Conservation (phyloP, 441 rosid genomes). For the Sinapis alba region DNA sequence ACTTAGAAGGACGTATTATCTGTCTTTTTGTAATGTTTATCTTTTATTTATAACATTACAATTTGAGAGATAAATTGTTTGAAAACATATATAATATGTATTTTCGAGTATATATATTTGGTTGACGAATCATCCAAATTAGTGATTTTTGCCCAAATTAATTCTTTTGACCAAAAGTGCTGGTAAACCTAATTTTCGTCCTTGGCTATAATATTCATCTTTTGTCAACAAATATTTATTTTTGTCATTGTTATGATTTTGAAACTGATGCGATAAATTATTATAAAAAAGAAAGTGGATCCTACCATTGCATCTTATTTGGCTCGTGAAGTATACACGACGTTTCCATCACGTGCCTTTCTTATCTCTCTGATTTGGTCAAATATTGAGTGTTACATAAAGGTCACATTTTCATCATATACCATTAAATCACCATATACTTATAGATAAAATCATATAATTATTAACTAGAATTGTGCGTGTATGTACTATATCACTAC, state of each 20-base stretch:
- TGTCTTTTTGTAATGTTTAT: background rate
- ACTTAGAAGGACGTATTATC: background rate
- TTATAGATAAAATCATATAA: background rate
- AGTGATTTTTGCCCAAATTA: constrained; percentile 31
- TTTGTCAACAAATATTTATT: constrained; percentile 2
- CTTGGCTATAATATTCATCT: background rate
- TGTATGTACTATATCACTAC: background rate
- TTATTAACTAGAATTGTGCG: background rate
- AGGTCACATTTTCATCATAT: constrained; percentile 16
- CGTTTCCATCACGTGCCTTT: constrained; percentile 34
- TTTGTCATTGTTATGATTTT: background rate
- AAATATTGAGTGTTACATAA: constrained; percentile 18
- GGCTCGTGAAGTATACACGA: constrained; percentile 30
- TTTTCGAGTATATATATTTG: background rate
- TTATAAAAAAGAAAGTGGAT: constrained; percentile 22
- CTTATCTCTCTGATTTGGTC: constrained; percentile 6
- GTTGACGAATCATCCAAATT: constrained; percentile 22
- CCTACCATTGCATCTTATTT: constrained; percentile 11
- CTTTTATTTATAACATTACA: constrained; percentile 1
- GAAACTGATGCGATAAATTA: background rate
- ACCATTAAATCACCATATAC: background rate
- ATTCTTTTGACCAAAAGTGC: constrained; percentile 18
- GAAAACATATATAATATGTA: background rate
- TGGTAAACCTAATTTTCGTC: constrained; percentile 28
- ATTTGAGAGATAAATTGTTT: background rate